These are phyloP conservation scores for Rhizoclosmatium sp. DNA, from an alignment of 192 early-diverging fungal species.

Conservation along the genomic window DNA sequence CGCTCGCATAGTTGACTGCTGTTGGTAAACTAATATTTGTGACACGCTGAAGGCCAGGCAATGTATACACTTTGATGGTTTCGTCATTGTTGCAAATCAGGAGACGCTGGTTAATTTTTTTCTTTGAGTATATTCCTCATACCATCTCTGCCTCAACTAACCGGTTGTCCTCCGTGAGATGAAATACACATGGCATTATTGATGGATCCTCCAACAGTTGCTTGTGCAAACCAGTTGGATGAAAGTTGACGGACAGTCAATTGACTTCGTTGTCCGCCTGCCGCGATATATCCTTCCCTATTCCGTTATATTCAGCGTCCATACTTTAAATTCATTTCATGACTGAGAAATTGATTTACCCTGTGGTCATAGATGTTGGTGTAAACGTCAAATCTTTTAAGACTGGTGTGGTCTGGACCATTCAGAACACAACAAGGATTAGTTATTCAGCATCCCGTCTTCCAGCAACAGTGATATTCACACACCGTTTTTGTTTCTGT, in stretches of 20 bases:
- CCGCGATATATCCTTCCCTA: constrained; percentile 85
- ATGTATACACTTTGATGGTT: constrained; percentile 86
- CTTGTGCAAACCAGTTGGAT: constrained; percentile 64
- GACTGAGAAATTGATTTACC: constrained; percentile 47
- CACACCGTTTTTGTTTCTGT: constrained; percentile 62
- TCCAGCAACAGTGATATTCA: background rate
- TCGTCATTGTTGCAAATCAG: constrained; percentile 95
- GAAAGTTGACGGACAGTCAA: constrained; percentile 76
- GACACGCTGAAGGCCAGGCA: constrained; percentile 80
- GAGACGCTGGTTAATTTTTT: constrained; percentile 54
- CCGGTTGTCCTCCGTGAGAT: constrained; percentile 57
- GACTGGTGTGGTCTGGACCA: constrained; percentile 56
- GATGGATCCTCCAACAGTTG: constrained; percentile 76
- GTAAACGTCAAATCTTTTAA: constrained; percentile 80
- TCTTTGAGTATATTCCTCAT: too few species aligned
- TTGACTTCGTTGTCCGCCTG: constrained; percentile 90
- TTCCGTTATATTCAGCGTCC: background rate
- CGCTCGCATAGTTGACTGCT: constrained; percentile 89
- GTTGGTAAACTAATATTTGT: constrained; percentile 83
- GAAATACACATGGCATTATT: constrained; percentile 87
- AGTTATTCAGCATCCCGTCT: background rate
- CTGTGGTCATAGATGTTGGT: constrained; percentile 77
- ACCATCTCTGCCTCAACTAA: too few species aligned
- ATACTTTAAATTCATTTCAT: background rate
- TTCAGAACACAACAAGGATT: background rate